Evolutionary conservation across 140 eudicot species (phyloP), one percentile per base, ranked within the genome.

Genomic region (Senecio squalidus): DNA sequence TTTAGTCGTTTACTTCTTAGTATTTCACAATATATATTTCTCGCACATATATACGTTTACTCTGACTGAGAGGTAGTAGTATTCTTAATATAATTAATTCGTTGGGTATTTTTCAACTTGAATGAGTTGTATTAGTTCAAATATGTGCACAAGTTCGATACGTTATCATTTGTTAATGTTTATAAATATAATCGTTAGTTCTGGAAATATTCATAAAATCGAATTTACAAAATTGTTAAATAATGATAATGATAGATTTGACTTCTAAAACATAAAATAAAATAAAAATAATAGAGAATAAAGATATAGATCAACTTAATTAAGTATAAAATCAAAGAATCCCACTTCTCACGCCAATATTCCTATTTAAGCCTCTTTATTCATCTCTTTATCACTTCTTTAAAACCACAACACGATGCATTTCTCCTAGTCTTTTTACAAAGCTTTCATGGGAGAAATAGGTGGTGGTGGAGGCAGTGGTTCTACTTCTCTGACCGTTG

Each of bases 371-470:
- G 36, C 67, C 16, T 47, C 38, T 46, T 23, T 33, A 3, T 59
- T 2, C 49, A 58, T 70, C 49, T 44, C 28, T 51, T 15, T 36
- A 5, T 3, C 25, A 54, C 60, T 50, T 27, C 60, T 49, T 50
- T 34, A 54, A 52, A 66, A 28, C 22, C 64, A 66, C 5, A 26
- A 52, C 29, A 25, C 36, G 59, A 44, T 23, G 27, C 10, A 17
- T 28, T 30, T 14, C 28, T 33, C 38, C 21, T 53, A 23, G 14
- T 64, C 26, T 38, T 47, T 15, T 62, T 18, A 45, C 21, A n/a
- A 44, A 44, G 51, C 46, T 64, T 56, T 34, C 14, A 72, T 72
- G 77, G 72, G 67, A 64, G 67, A 72, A 36, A 38, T 9, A 40
- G 54, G 2, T 21, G 49, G 41, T 17, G 41, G 41, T 43, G 76